A percentile compares a stretch with the other conserved stretches of the same genome.
Conservation (phyloP, 2,329 filamentous ascomycete genomes). For the Cladosporium sp. region DNA sequence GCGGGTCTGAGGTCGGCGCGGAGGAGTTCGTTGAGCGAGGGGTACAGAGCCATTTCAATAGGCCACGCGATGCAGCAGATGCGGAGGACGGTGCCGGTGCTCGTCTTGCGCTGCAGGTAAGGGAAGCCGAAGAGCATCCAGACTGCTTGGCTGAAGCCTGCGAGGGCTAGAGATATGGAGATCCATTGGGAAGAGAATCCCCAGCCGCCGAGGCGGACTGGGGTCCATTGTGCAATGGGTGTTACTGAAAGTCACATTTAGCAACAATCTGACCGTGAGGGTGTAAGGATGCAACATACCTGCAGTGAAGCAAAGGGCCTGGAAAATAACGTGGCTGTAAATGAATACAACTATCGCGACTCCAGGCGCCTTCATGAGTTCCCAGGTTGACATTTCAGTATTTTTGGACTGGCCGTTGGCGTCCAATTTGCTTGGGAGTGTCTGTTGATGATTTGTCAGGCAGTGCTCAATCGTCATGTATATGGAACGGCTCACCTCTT, state of each 20-base stretch:
- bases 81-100: constrained; percentile 66
- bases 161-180: constrained; percentile 63
- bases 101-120: constrained; percentile 62
- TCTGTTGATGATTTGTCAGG: constrained; percentile 19
- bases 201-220: constrained; percentile 62
- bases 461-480: not conserved
- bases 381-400: constrained; percentile 47
- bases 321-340: constrained; percentile 66
- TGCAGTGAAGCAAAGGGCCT: constrained; percentile 72
- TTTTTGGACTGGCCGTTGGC: constrained; percentile 20
- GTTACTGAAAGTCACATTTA: constrained; percentile 43
- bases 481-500: not conserved
- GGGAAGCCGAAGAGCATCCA: constrained; percentile 75
- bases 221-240: constrained; percentile 69
- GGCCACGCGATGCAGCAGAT: constrained; percentile 62
- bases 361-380: constrained; percentile 63
- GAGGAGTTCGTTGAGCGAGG: constrained; percentile 60
- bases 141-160: constrained; percentile 65
- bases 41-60: constrained; percentile 58
- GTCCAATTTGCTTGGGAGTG: constrained; percentile 29
- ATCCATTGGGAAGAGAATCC: constrained; percentile 64
- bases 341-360: constrained; percentile 66
- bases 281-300: not conserved
- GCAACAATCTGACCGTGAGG: not conserved
- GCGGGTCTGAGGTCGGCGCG: constrained; percentile 43